Evolutionary conservation across 2,329 filamentous ascomycete species (phyloP).

Genomic region (Graphilbum ipis-grandicollis): DNA sequence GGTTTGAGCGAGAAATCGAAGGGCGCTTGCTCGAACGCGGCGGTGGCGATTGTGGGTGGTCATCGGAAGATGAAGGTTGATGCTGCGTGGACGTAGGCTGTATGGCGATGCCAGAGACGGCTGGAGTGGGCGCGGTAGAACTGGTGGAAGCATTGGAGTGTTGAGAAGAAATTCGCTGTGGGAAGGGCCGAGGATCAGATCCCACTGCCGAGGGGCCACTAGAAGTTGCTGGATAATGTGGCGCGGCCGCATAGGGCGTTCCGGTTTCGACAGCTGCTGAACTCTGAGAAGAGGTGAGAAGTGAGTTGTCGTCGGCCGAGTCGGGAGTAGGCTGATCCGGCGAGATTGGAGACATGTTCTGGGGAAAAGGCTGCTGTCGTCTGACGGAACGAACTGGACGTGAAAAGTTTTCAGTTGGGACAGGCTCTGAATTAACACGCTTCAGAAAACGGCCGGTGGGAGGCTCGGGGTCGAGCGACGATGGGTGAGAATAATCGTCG

Average conservation of each 20-base stretch:
- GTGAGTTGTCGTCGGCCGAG: not conserved
- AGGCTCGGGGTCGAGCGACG: constrained; percentile 22
- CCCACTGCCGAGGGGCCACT: no score
- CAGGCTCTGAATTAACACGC: constrained; percentile 55
- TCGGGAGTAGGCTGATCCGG: constrained; percentile 4
- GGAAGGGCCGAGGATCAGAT: constrained; percentile 28
- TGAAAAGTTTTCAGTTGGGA: constrained; percentile 22
- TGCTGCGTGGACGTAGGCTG: constrained; percentile 6
- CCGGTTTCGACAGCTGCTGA: no score
- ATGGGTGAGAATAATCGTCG: not conserved
- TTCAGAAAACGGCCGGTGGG: constrained; percentile 33
- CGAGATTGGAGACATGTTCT: constrained; percentile 12
- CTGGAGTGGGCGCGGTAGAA: no score
- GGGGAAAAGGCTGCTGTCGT: not conserved
- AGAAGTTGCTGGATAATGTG: no score
- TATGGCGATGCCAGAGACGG: not conserved
- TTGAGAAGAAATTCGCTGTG: constrained; percentile 38
- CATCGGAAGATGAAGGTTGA: not conserved
- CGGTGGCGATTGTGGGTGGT: constrained; percentile 12
- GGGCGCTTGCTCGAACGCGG: constrained; percentile 16
- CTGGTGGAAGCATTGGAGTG: constrained; percentile 23
- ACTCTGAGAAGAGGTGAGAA: not conserved
- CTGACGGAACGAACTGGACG: not conserved
- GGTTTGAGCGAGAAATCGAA: constrained; percentile 2
- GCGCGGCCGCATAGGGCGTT: no score